Conservation (phyloP, 2,329 filamentous ascomycete species). For the Didymellaceae sp. region DNA sequence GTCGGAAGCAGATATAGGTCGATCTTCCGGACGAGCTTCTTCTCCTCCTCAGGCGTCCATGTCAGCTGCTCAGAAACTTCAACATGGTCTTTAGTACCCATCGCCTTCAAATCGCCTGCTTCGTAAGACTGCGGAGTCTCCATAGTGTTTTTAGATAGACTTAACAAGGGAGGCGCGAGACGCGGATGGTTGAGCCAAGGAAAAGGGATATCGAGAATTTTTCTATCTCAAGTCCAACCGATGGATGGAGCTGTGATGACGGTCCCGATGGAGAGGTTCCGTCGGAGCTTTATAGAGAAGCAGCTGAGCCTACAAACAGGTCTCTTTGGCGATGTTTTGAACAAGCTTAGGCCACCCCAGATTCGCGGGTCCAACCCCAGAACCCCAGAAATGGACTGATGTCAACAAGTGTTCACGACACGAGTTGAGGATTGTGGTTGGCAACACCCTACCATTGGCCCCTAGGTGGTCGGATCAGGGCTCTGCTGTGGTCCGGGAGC, state of each 20-base stretch:
- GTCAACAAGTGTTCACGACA: slow-evolving; percentile 15
- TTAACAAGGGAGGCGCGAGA: neutral
- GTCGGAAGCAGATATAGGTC: slow-evolving; percentile 56
- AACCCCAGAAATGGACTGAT: slow-evolving; percentile 19
- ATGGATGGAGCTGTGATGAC: slow-evolving; percentile 7
- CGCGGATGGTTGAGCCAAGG: neutral
- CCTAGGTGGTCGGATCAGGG: neutral
- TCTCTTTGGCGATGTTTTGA: slow-evolving; percentile 20
- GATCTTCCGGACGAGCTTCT: slow-evolving; percentile 56
- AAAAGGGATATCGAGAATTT: neutral
- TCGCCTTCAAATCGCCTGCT: slow-evolving; percentile 31
- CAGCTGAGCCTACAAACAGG: slow-evolving; percentile 15
- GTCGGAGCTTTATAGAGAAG: slow-evolving; percentile 35
- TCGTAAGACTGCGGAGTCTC: slow-evolving; percentile 32
- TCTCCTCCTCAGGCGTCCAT: slow-evolving; percentile 59
- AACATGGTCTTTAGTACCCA: slow-evolving; percentile 51
- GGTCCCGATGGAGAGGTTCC: slow-evolving; percentile 7
- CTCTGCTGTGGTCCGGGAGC: neutral
- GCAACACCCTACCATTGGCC: slow-evolving; percentile 23
- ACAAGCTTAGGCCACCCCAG: slow-evolving; percentile 30
- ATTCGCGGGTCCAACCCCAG: slow-evolving; percentile 32
- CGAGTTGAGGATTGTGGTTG: slow-evolving; percentile 15
- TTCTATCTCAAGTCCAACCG: slow-evolving; percentile 2
- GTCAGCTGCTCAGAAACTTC: slow-evolving; percentile 53
- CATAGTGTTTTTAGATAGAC: slow-evolving; percentile 17